Evolutionary conservation across 2,329 filamentous ascomycete species (phyloP).

Genomic region (Bertia moriformis): DNA sequence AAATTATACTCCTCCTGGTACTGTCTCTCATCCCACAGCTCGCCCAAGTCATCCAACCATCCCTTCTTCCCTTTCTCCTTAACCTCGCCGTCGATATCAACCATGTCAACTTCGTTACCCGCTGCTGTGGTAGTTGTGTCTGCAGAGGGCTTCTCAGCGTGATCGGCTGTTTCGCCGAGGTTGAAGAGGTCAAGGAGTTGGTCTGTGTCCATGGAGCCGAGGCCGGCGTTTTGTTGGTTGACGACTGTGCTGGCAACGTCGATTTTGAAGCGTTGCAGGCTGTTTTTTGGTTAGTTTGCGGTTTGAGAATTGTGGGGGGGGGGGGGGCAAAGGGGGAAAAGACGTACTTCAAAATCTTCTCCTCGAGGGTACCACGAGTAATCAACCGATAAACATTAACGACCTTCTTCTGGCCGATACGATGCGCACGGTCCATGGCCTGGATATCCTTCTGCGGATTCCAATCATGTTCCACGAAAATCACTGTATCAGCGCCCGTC

Average conservation of each 20-base stretch:
- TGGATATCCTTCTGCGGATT: constrained; percentile 98
- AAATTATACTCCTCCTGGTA: constrained; percentile 97
- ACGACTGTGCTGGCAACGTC: constrained; percentile 96
- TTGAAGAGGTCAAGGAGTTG: constrained; percentile 96
- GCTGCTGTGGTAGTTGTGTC: constrained; percentile 39
- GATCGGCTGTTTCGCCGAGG: constrained; percentile 57
- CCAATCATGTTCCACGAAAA: constrained; percentile 99
- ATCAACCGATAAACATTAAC: constrained; percentile 97
- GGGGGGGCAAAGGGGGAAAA: too few species aligned
- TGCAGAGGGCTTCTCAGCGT: constrained; percentile 36
- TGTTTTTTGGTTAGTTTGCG: constrained; percentile 16
- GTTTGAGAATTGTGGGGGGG: background rate
- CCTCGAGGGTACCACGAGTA: constrained; percentile 86
- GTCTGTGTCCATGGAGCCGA: constrained; percentile 90
- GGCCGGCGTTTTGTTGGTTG: constrained; percentile 93
- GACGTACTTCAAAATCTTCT: constrained; percentile 63
- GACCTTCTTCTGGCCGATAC: constrained; percentile 98
- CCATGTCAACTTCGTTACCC: constrained; percentile 68
- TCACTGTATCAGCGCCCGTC: constrained; percentile 94
- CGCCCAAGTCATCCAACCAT: constrained; percentile 85
- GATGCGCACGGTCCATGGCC: constrained; percentile 95
- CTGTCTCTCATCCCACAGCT: constrained; percentile 93
- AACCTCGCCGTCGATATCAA: constrained; percentile 84
- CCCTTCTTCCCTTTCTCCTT: constrained; percentile 92
- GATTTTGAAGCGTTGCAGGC: constrained; percentile 97